These are phyloP conservation scores for Debaryomyces nepalensis DNA, from an alignment of 1,139 yeast species.

Conservation along the genomic window DNA sequence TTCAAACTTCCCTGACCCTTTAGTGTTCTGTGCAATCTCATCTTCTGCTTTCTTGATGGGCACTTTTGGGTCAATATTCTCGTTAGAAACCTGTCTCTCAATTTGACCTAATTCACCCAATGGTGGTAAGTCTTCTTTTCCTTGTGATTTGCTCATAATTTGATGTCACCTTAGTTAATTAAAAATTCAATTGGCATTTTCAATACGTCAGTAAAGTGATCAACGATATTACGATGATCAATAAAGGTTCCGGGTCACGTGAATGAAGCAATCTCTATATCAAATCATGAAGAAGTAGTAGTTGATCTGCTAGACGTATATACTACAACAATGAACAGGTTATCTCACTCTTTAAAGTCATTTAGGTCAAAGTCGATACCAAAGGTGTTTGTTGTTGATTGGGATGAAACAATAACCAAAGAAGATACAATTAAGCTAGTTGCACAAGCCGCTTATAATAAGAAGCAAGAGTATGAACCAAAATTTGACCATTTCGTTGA, in stretches of 20 bases:
- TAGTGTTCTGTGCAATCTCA: slow-evolving; percentile 3
- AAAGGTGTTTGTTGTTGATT: slow-evolving; percentile 51
- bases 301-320: too few species aligned
- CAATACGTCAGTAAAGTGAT: neutral
- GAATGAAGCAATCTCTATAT: neutral
- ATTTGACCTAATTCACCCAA: slow-evolving; percentile 34
- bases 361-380: slow-evolving; percentile 7
- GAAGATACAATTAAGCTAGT: slow-evolving; percentile 59
- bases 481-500: slow-evolving; percentile 51
- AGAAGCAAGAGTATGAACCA: slow-evolving; percentile 41
- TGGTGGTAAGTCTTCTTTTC: slow-evolving; percentile 14
- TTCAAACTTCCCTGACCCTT: slow-evolving; percentile 19
- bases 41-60: slow-evolving; percentile 8
- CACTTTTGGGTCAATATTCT: slow-evolving; percentile 12
- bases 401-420: slow-evolving; percentile 73
- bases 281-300: too few species aligned
- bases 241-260: slow-evolving; percentile 2
- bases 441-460: slow-evolving; percentile 53
- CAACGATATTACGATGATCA: neutral
- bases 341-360: neutral
- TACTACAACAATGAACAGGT: neutral
- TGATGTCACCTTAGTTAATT: too few species aligned
- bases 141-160: slow-evolving; percentile 5
- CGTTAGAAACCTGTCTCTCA: slow-evolving; percentile 14
- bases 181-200: neutral